Percentiles rank a stretch among this genome's conserved stretches.
These are phyloP conservation scores for Diaporthe longicolla DNA, from an alignment of 2,329 filamentous ascomycete species.

Conservation along the genomic window DNA sequence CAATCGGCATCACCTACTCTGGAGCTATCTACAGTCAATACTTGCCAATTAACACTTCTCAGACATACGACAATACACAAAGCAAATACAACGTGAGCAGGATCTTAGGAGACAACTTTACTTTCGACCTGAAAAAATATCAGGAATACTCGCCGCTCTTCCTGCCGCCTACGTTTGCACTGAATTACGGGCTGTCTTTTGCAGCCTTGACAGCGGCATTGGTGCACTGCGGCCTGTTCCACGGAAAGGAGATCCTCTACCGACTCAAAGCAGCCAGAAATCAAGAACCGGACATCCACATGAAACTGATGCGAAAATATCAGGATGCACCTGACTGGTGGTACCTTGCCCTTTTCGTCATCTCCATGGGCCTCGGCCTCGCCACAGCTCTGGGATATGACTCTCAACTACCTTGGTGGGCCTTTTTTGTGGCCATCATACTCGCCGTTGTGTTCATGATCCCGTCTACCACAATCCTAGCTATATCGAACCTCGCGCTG, in stretches of 20 bases:
- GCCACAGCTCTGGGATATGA: slow-evolving; percentile 61
- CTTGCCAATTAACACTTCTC: slow-evolving; percentile 67
- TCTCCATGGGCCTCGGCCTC: slow-evolving; percentile 63
- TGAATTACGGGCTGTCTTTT: slow-evolving; percentile 67
- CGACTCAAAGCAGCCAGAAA: slow-evolving; percentile 61
- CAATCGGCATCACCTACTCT: slow-evolving; percentile 63
- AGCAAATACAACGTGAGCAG: slow-evolving; percentile 63
- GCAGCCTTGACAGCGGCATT: slow-evolving; percentile 63
- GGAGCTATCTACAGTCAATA: slow-evolving; percentile 65
- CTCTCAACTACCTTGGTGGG: slow-evolving; percentile 68
- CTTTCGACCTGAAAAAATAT: slow-evolving; percentile 67
- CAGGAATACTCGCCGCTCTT: slow-evolving; percentile 69
- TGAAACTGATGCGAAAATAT: slow-evolving; percentile 68
- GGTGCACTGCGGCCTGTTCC: slow-evolving; percentile 55
- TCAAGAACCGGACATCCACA: slow-evolving; percentile 64
- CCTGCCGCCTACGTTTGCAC: slow-evolving; percentile 61
- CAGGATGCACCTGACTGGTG: slow-evolving; percentile 68
- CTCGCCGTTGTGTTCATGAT: slow-evolving; percentile 62
- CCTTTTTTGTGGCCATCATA: slow-evolving; percentile 63
- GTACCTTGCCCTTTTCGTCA: slow-evolving; percentile 60
- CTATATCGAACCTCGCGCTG: slow-evolving; percentile 65
- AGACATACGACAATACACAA: slow-evolving; percentile 71
- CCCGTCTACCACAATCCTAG: slow-evolving; percentile 62
- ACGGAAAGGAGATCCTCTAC: slow-evolving; percentile 60
- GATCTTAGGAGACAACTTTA: slow-evolving; percentile 64